Conservation (phyloP, 352 stramenopile genomes). For the Pythium monospermum region DNA sequence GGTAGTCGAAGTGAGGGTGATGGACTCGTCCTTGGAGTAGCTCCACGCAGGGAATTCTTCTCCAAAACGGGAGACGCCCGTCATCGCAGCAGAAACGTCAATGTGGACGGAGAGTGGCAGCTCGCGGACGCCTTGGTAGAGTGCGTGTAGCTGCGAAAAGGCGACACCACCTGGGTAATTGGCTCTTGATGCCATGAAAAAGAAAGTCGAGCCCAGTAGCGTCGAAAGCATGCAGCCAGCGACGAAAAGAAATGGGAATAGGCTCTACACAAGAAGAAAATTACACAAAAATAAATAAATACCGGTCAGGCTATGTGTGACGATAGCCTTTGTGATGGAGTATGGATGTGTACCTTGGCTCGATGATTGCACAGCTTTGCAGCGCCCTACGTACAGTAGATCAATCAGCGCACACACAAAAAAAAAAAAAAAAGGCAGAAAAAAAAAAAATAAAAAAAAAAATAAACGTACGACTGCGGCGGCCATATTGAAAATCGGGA, state of each 20-base stretch:
- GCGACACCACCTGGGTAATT: conserved; percentile 92
- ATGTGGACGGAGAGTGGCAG: conserved; percentile 78
- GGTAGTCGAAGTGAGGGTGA: conserved; percentile 43
- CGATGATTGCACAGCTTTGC: conserved; percentile 64
- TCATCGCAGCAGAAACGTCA: conserved; percentile 93
- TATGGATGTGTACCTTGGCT: conserved; percentile 37
- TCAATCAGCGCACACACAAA: no score
- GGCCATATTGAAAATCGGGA: conserved; percentile 94
- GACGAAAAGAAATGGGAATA: conserved; percentile 47
- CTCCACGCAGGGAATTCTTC: conserved; percentile 74
- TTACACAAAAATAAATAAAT: no score
- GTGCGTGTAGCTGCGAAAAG: conserved; percentile 53
- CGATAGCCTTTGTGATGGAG: not conserved
- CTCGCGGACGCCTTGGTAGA: conserved; percentile 26
- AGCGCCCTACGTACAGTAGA: conserved; percentile 36
- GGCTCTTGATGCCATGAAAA: conserved; percentile 65
- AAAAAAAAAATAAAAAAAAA: not conserved
- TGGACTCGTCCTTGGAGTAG: conserved; percentile 74
- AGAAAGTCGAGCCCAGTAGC: conserved; percentile 37
- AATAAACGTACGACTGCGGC: conserved; percentile 74
- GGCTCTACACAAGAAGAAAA: conserved; percentile 27
- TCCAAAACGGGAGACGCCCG: conserved; percentile 89
- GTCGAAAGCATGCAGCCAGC: conserved; percentile 45
- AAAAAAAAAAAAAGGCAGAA: not conserved
- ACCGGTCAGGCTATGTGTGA: no score